These are phyloP conservation scores for Oryza officinalis DNA, from an alignment of 176 grass and related monocot genomes.

Conservation along the genomic window DNA sequence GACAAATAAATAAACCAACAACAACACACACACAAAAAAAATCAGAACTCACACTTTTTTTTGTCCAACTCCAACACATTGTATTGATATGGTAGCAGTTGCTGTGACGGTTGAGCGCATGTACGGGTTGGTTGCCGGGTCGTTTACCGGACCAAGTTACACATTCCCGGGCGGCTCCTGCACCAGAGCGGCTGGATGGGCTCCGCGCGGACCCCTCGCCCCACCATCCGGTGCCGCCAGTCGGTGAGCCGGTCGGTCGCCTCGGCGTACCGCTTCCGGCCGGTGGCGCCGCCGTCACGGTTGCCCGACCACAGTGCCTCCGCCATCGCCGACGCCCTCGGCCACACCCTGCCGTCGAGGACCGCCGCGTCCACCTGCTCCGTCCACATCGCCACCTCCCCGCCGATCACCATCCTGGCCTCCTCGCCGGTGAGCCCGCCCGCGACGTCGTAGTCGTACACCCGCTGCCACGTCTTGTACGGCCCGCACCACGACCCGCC, in stretches of 20 bases:
- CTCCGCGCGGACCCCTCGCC: conserved; percentile 69
- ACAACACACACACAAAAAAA: not conserved
- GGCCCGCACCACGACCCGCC: conserved; percentile 91
- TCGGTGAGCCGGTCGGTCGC: conserved; percentile 83
- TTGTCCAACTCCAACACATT: not conserved
- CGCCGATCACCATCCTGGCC: conserved; percentile 66
- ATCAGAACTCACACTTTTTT: not conserved
- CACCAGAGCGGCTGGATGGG: conserved; percentile 96
- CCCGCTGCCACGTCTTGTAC: conserved; percentile 86
- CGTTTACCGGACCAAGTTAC: conserved; percentile 57
- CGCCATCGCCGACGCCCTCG: conserved; percentile 66
- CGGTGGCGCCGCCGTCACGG: conserved; percentile 48
- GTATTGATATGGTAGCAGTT: not conserved
- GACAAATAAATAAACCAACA: conserved; percentile 1
- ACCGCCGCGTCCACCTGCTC: conserved; percentile 70
- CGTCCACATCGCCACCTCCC: conserved; percentile 94
- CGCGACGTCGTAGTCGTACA: conserved; percentile 94
- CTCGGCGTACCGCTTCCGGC: conserved; percentile 65
- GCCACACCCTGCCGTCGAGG: conserved; percentile 73
- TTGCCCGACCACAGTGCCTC: conserved; percentile 92
- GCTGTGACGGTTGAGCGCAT: not conserved
- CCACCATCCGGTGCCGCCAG: conserved; percentile 84
- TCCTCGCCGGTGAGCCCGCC: conserved; percentile 64
- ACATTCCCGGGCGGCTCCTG: conserved; percentile 68
- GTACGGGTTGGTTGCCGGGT: not conserved